Base-by-base conservation (phyloP, 1,284 basidiomycete species). In the Trichosporon inkin region DNA sequence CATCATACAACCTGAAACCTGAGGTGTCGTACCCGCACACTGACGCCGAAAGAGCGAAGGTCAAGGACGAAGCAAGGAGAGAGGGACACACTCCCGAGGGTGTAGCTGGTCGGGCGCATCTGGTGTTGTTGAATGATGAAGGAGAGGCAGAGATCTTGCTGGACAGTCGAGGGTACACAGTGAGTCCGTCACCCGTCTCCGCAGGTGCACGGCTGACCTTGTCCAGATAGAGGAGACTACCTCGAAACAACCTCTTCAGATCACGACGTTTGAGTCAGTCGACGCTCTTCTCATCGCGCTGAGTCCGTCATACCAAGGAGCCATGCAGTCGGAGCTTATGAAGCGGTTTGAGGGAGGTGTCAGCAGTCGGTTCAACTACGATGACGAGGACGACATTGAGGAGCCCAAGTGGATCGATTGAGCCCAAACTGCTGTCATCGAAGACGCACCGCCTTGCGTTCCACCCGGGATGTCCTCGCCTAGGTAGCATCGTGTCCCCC, bases 261-360 rank as follows among this genome's bases (percentile, higher is more conserved):
- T 58, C 10, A 41, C 49, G 38, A 70, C 71, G 11, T 76, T 68
- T 58, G 74, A 76, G 56, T 65, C 66, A 0, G 63, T 76, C 36
- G 74, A 76, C 56, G 65, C 72, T 11, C 62, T 76, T 10, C 62
- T 76, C 49, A 76, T 76, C 32, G 73, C 68, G 11, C 44, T 69
- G 13, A 71, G 69, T 39, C 68, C 67, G 4, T 62, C 60, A 5
- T 76, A 76, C 60, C 70, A 70, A 14, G 53, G 55, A 8, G 71
- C 72, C 10, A 76, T 76, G 74, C 66, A 68, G 32, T 32, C 37
- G 11, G 74, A 73, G 57, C 67, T 76, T 7, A 51, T 57, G 51
- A 64, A 64, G 55, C 65, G 74, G 34, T 74, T 76, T 41, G 68
- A 63, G 24, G 62, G 57, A 8, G 61, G 56, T 4, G 19, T 36